phyloP scores from a whole-genome alignment of 2,329 filamentous ascomycete species.

The Emmonsia crescens region DNA sequence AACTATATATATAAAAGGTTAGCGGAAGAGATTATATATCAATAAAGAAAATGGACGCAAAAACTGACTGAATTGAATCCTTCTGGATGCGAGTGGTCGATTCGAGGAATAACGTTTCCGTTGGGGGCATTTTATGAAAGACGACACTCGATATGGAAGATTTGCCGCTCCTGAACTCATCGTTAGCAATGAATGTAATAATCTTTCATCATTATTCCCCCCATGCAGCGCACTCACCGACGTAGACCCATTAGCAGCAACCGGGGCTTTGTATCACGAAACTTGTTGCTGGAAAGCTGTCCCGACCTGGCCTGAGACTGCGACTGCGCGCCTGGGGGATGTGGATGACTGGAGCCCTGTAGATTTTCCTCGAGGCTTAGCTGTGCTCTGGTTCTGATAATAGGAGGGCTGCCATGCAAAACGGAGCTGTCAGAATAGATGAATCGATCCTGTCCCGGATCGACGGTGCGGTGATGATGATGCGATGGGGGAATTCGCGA shows the following conservation, averaged over 20 bases:
- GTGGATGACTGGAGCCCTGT: slow-evolving; percentile 23
- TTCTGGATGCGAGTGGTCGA: slow-evolving; percentile 91
- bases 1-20: slow-evolving; percentile 50
- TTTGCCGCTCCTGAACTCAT: slow-evolving; percentile 68
- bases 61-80: slow-evolving; percentile 80
- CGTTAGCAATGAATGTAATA: not conserved
- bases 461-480: not conserved
- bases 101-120: slow-evolving; percentile 90
- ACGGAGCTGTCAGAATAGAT: slow-evolving; percentile 11
- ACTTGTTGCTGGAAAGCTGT: slow-evolving; percentile 29
- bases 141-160: slow-evolving; percentile 98
- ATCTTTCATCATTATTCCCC: not conserved
- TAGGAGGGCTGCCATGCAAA: slow-evolving; percentile 13
- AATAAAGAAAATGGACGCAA: not conserved
- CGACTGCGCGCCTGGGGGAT: slow-evolving; percentile 11
- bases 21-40: not conserved
- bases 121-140: slow-evolving; percentile 95
- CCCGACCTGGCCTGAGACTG: slow-evolving; percentile 19
- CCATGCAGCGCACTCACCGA: slow-evolving; percentile 54
- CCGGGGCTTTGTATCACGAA: slow-evolving; percentile 61
- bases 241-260: slow-evolving; percentile 90
- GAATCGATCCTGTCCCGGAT: slow-evolving; percentile 12
- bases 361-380: slow-evolving; percentile 26
- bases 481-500: not conserved
- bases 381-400: slow-evolving; percentile 22